phyloP scores from a whole-genome alignment of 1,284 basidiomycete species.

The Amylostereum areolatum region DNA sequence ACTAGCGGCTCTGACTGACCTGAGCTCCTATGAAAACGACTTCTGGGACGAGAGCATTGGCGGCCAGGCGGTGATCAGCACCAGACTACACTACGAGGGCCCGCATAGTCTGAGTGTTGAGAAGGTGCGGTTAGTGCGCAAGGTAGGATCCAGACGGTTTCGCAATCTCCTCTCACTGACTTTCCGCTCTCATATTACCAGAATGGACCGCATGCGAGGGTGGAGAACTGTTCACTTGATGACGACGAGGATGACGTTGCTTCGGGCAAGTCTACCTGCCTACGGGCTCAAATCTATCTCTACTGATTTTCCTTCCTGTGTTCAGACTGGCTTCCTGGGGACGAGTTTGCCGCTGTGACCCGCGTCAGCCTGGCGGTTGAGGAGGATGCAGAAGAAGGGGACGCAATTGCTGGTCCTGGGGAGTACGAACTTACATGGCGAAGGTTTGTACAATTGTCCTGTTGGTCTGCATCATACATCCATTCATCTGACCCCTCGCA shows the following conservation, averaged over 20 bases:
- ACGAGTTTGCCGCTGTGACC: constrained; percentile 54
- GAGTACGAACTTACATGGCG: constrained; percentile 61
- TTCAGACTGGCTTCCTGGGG: constrained; percentile 56
- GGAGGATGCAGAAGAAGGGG: constrained; percentile 33
- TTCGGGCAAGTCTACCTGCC: constrained; percentile 18
- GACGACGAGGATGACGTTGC: constrained; percentile 27
- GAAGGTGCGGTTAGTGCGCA: constrained; percentile 36
- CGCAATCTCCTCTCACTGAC: neutral
- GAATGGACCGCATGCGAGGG: constrained; percentile 39
- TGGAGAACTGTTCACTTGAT: constrained; percentile 37
- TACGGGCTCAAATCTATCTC: too few species aligned
- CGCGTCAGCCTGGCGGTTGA: constrained; percentile 40
- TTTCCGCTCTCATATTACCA: constrained; percentile 18
- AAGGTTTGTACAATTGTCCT: constrained; percentile 55
- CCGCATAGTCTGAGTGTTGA: constrained; percentile 52
- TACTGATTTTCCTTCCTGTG: constrained; percentile 5
- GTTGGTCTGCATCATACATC: too few species aligned
- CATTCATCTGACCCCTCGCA: neutral
- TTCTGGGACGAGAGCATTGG: constrained; percentile 46
- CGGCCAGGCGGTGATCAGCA: constrained; percentile 50
- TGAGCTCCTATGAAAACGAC: constrained; percentile 49
- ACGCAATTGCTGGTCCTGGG: constrained; percentile 43
- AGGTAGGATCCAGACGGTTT: constrained; percentile 31
- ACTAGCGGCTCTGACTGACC: constrained; percentile 42
- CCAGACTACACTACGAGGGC: constrained; percentile 45